Percentiles rank a stretch among this genome's conserved stretches.
Conservation (phyloP, 2,329 filamentous ascomycete genomes). For the Xylariaceae sp. region DNA sequence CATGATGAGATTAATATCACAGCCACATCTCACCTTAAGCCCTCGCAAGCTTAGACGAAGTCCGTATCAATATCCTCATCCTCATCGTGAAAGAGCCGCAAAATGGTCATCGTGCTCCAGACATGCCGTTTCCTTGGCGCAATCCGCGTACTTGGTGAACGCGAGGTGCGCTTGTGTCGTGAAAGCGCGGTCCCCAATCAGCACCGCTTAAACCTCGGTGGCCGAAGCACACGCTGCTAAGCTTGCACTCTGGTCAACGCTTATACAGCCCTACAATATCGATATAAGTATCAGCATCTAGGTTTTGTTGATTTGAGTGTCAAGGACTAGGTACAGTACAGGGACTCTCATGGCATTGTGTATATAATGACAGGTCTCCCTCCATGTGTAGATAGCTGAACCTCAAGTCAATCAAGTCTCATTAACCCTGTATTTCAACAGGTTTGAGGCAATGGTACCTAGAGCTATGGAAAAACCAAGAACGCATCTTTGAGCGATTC, state of each 20-base stretch:
- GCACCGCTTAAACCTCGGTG: constrained; percentile 81
- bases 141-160: constrained; percentile 66
- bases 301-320: too few species aligned
- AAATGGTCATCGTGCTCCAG: constrained; percentile 70
- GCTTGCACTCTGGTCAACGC: constrained; percentile 52
- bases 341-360: too few species aligned
- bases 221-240: constrained; percentile 80
- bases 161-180: constrained; percentile 81
- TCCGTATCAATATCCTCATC: constrained; percentile 43
- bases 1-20: too few species aligned
- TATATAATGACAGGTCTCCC: too few species aligned
- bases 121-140: constrained; percentile 63
- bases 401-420: too few species aligned
- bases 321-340: too few species aligned
- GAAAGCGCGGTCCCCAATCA: constrained; percentile 64
- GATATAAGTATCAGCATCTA: too few species aligned
- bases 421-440: too few species aligned
- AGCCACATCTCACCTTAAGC: too few species aligned
- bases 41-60: not conserved
- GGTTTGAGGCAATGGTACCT: too few species aligned
- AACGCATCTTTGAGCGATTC: constrained; percentile 55
- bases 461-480: too few species aligned
- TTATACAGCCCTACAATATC: constrained; percentile 54
- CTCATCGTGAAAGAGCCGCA: constrained; percentile 58
- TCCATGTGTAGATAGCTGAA: too few species aligned